phyloP scores from a whole-genome alignment of 1,284 basidiomycete genomes.

The Wallemia hederae region DNA sequence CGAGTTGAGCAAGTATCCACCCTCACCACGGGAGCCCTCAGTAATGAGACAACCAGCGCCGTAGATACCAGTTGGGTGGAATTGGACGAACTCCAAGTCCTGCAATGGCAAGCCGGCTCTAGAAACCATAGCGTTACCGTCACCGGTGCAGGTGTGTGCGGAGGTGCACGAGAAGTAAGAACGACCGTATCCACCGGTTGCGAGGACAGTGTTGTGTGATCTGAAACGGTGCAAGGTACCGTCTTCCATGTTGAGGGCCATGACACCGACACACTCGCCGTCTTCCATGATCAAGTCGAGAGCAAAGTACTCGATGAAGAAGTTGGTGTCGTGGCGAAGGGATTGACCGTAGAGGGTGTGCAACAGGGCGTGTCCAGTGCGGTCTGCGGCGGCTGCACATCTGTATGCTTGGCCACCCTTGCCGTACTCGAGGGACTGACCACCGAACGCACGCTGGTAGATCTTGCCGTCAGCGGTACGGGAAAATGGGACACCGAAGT shows the following conservation, averaged over 20 bases:
- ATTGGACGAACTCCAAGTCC: constrained; percentile 96
- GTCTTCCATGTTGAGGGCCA: constrained; percentile 97
- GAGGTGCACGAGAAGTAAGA: constrained; percentile 98
- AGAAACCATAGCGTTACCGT: constrained; percentile 95
- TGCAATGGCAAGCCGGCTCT: constrained; percentile 89
- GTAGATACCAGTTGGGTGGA: constrained; percentile 99
- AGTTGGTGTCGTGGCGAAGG: constrained; percentile 95
- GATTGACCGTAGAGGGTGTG: constrained; percentile 99
- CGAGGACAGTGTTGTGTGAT: constrained; percentile 90
- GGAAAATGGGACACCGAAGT: constrained; percentile 96
- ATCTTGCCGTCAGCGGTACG: constrained; percentile 98
- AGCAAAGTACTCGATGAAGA: constrained; percentile 99
- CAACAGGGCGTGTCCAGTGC: constrained; percentile 91
- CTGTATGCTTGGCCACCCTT: constrained; percentile 99
- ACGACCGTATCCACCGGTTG: constrained; percentile 93
- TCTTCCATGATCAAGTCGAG: constrained; percentile 95
- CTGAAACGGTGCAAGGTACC: constrained; percentile 97
- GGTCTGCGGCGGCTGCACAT: constrained; percentile 92
- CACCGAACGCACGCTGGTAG: constrained; percentile 97
- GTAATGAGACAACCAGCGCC: constrained; percentile 97
- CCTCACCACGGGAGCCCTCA: constrained; percentile 95
- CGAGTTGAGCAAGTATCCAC: constrained; percentile 93
- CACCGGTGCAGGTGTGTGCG: constrained; percentile 95
- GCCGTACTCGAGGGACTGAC: constrained; percentile 85
- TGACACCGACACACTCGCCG: constrained; percentile 95